Conservation (phyloP, 2,329 filamentous ascomycete species). For the Phoma herbarum region DNA sequence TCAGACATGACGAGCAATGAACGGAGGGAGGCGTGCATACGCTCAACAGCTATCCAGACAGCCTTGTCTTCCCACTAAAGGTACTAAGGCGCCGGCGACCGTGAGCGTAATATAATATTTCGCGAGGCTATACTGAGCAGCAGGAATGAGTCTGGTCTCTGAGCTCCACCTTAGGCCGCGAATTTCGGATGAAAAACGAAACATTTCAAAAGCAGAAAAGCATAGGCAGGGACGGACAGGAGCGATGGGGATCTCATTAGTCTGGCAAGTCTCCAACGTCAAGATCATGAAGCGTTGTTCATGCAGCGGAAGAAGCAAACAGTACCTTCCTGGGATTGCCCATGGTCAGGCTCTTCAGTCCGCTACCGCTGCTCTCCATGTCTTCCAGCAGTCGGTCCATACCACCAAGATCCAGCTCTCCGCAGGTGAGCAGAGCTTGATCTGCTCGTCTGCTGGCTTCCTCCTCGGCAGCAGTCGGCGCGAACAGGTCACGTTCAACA, state of each 20-base stretch:
- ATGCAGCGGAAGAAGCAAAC: conserved; percentile 46
- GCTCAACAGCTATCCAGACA: conserved; percentile 36
- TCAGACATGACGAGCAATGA: conserved; percentile 24
- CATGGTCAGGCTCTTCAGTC: conserved; percentile 36
- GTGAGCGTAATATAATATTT: conserved; percentile 50
- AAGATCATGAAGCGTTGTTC: conserved; percentile 1
- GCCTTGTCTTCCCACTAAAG: conserved; percentile 25
- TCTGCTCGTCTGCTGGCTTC: conserved; percentile 47
- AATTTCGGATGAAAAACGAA: neutral
- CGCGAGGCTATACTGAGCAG: conserved; percentile 64
- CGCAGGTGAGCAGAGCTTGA: conserved; percentile 54
- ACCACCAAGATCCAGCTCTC: conserved; percentile 58
- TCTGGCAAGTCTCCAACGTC: neutral
- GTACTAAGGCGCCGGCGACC: conserved; percentile 42
- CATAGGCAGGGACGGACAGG: neutral
- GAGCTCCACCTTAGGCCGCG: conserved; percentile 59
- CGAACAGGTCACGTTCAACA: conserved; percentile 40
- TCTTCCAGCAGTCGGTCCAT: conserved; percentile 57
- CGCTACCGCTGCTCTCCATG: conserved; percentile 41
- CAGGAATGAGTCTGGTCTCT: conserved; percentile 61
- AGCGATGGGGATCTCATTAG: conserved; percentile 9
- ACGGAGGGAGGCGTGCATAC: conserved; percentile 16
- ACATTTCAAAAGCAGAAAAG: neutral
- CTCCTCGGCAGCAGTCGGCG: conserved; percentile 42
- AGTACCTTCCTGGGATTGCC: conserved; percentile 48